phyloP scores from a whole-genome alignment of 2,329 filamentous ascomycete genomes.

The Aspergillus sp. region DNA sequence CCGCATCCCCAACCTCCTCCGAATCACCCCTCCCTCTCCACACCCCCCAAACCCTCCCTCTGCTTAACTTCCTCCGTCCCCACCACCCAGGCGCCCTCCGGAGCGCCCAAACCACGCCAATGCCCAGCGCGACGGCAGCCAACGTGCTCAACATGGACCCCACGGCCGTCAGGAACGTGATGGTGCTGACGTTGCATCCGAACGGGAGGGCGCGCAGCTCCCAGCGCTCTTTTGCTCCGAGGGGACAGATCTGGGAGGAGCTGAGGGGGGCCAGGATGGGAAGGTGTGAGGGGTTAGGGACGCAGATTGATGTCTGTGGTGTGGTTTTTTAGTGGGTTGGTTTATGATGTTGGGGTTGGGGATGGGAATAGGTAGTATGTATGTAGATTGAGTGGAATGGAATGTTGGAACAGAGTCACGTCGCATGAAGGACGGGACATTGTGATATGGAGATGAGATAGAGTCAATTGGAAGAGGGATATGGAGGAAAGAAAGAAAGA shows the following conservation, averaged over 20 bases:
- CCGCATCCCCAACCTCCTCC: constrained; percentile 9
- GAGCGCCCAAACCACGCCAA: constrained; percentile 16
- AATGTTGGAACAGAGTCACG: background rate
- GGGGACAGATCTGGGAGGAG: constrained; percentile 37
- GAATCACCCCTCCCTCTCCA: no score
- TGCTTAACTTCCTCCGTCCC: constrained; percentile 8
- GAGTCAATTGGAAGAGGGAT: no score
- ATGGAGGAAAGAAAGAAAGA: background rate
- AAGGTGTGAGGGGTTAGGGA: constrained; percentile 36
- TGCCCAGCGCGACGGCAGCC: constrained; percentile 19
- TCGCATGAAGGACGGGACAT: background rate
- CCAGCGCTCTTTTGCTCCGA: constrained; percentile 42
- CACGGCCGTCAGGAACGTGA: constrained; percentile 37
- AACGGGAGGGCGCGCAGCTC: constrained; percentile 40
- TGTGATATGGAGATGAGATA: no score
- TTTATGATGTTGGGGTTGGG: background rate
- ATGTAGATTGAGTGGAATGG: background rate
- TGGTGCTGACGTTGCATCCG: constrained; percentile 42
- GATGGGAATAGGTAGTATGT: background rate
- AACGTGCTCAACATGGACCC: constrained; percentile 33
- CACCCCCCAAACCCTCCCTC: background rate
- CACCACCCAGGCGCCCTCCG: constrained; percentile 10
- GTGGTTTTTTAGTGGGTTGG: background rate
- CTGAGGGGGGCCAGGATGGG: constrained; percentile 40
- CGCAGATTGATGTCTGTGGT: constrained; percentile 40